Evolutionary conservation across 1,139 yeast species (phyloP).

Genomic region (Hyphopichia burtonii): DNA sequence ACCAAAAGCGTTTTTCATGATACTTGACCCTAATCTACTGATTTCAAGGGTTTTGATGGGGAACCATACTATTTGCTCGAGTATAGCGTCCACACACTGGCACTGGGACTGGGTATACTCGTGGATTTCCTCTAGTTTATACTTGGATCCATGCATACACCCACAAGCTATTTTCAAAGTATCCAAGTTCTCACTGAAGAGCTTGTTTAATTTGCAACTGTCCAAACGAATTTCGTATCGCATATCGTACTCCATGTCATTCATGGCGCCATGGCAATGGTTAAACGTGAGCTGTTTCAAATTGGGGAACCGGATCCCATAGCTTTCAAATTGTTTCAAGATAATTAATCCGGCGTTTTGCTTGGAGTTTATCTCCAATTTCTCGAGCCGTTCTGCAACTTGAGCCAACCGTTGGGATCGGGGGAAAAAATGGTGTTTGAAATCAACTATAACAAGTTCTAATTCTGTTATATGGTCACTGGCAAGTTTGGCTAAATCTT

Average conservation of each 20-base stretch:
- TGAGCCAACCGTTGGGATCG: neutral
- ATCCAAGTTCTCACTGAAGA: neutral
- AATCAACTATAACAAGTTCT: slow-evolving; percentile 1
- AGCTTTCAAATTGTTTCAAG: slow-evolving; percentile 4
- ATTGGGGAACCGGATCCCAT: slow-evolving; percentile 4
- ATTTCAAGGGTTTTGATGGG: neutral
- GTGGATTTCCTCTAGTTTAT: neutral
- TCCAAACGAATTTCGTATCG: slow-evolving; percentile 7
- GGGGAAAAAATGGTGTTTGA: neutral
- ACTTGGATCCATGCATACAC: slow-evolving; percentile 7
- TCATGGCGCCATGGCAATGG: slow-evolving; percentile 12
- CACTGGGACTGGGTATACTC: neutral
- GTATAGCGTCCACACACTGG: neutral
- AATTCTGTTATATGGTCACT: neutral
- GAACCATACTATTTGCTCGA: neutral
- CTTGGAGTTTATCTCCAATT: slow-evolving; percentile 5
- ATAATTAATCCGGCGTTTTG: slow-evolving; percentile 9
- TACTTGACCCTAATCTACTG: neutral
- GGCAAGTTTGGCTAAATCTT: neutral
- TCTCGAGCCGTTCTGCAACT: neutral
- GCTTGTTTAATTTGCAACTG: neutral
- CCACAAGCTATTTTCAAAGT: slow-evolving; percentile 6
- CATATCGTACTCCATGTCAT: slow-evolving; percentile 8
- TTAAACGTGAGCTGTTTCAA: slow-evolving; percentile 7
- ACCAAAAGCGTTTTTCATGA: neutral